Conservation (phyloP, 2,329 filamentous ascomycete genomes). For the Xylariomycetidae sp. region DNA sequence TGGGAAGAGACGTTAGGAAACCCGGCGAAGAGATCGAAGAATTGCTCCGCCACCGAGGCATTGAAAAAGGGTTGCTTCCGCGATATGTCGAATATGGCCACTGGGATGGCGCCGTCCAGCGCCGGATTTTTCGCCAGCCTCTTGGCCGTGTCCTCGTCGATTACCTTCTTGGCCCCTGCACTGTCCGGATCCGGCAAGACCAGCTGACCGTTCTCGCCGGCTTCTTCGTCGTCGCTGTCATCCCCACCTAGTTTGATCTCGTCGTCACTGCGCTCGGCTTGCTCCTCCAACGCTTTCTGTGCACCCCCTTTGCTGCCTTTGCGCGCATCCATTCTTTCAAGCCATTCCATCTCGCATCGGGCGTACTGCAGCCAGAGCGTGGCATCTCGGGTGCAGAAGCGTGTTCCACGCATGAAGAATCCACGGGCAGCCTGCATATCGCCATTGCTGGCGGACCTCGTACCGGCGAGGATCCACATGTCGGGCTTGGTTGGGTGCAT, state of each 20-base stretch:
- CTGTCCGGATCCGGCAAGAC: constrained; percentile 39
- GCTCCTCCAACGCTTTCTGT: constrained; percentile 49
- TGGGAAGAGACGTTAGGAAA: constrained; percentile 64
- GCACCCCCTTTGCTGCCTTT: constrained; percentile 41
- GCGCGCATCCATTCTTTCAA: constrained; percentile 72
- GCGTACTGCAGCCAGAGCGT: constrained; percentile 85
- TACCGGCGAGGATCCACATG: constrained; percentile 82
- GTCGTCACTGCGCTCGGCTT: constrained; percentile 41
- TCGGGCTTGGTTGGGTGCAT: constrained; percentile 79
- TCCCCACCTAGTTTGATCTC: constrained; percentile 37
- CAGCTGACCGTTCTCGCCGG: constrained; percentile 32
- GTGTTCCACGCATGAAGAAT: constrained; percentile 80
- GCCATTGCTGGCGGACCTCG: constrained; percentile 68
- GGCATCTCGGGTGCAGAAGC: constrained; percentile 75
- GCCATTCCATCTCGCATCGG: constrained; percentile 86
- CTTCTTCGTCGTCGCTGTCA: constrained; percentile 38
- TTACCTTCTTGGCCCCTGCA: constrained; percentile 37
- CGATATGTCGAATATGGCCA: constrained; percentile 84
- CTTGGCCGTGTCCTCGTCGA: constrained; percentile 37
- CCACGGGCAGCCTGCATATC: constrained; percentile 83
- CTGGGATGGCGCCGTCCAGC: constrained; percentile 85
- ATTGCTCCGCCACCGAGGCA: constrained; percentile 60
- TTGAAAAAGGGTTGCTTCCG: constrained; percentile 70
- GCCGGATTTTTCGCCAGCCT: constrained; percentile 70
- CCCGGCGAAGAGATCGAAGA: constrained; percentile 71